Percentiles rank a stretch among this genome's conserved stretches.
phyloP scores from a whole-genome alignment of 2,329 filamentous ascomycete species.

The Epichloe bromicola region DNA sequence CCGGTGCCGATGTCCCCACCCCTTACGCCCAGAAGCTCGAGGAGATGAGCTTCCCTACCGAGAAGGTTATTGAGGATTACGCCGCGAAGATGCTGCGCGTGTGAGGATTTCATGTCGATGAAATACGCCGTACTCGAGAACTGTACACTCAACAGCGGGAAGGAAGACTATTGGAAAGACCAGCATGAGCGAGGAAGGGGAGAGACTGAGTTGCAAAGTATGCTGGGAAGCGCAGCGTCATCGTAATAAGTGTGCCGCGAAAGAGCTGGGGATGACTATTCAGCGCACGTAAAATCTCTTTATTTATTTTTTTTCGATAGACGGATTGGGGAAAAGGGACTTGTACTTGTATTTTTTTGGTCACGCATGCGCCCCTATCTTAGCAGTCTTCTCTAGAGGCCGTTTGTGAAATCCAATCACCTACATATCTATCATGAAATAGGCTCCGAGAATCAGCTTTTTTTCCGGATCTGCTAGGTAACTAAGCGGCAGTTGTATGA shows the following conservation, averaged over 20 bases:
- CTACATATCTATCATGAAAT: not conserved
- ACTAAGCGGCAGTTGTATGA: too few species aligned
- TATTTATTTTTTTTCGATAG: slow-evolving; percentile 20
- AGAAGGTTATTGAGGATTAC: slow-evolving; percentile 75
- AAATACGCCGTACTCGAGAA: not conserved
- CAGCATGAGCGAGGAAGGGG: not conserved
- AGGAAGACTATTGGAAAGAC: not conserved
- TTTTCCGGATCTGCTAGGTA: too few species aligned
- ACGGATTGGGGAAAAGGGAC: slow-evolving; percentile 21
- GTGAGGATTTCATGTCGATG: slow-evolving; percentile 27
- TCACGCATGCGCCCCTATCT: slow-evolving; percentile 23
- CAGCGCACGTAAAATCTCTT: slow-evolving; percentile 10
- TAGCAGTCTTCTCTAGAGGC: slow-evolving; percentile 17
- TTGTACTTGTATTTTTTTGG: slow-evolving; percentile 29
- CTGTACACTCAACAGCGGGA: not conserved
- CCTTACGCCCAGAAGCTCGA: slow-evolving; percentile 89
- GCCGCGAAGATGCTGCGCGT: slow-evolving; percentile 78
- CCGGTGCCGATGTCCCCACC: slow-evolving; percentile 92
- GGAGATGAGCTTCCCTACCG: slow-evolving; percentile 88
- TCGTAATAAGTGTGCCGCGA: slow-evolving; percentile 1
- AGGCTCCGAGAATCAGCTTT: too few species aligned
- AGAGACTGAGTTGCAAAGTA: slow-evolving; percentile 1
- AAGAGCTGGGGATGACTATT: slow-evolving; percentile 9
- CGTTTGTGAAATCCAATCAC: not conserved
- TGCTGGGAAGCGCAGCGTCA: slow-evolving; percentile 6